Conservation (phyloP, 768 basidiomycete species). For the Trametes cingulata region DNA sequence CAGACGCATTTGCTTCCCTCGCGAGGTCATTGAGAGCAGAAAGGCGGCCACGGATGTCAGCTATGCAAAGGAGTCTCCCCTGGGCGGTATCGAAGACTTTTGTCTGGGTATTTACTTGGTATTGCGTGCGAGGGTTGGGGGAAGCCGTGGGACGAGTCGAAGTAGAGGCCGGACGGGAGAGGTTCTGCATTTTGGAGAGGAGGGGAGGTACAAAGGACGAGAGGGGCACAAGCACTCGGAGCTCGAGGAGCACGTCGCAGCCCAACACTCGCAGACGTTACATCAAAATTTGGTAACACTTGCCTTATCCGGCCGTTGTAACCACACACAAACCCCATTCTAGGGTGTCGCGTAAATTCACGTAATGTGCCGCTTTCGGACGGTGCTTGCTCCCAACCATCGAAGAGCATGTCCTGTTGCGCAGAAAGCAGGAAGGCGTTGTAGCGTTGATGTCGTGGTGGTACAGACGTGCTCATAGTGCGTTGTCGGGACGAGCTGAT, state of each 20-base stretch:
- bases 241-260: background rate
- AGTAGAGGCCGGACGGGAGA: constrained; percentile 59
- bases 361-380: constrained; percentile 2
- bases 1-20: constrained; percentile 82
- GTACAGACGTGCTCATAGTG: too few relatives aligned
- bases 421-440: too few relatives aligned
- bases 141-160: constrained; percentile 60
- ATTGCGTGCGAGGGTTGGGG: constrained; percentile 49
- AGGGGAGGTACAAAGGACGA: background rate
- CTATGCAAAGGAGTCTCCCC: constrained; percentile 90
- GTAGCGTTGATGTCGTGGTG: too few relatives aligned
- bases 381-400: background rate
- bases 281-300: constrained; percentile 9
- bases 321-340: background rate
- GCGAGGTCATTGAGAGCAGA: constrained; percentile 91
- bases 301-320: background rate
- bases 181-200: constrained; percentile 49
- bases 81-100: constrained; percentile 77
- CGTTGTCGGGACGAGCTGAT: too few relatives aligned
- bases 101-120: constrained; percentile 72
- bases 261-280: background rate
- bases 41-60: constrained; percentile 88
- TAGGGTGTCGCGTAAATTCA: background rate
- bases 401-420: background rate
- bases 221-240: background rate